Evolutionary conservation across 2,329 filamentous ascomycete genomes (phyloP).

Genomic region (Didymosphaeria variabile): DNA sequence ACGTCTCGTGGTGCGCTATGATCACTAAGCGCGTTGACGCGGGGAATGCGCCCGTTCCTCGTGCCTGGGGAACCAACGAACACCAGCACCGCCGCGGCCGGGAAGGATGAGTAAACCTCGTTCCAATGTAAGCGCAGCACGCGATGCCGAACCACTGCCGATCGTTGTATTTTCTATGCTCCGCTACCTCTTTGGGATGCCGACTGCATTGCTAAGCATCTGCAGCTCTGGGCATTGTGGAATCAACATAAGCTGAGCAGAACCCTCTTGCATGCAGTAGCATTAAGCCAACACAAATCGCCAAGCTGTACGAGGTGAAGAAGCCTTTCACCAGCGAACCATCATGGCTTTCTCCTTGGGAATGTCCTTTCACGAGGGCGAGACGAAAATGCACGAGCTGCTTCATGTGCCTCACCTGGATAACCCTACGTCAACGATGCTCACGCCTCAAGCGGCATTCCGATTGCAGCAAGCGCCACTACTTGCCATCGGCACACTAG

Average conservation of each 20-base stretch:
- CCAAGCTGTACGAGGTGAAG: not conserved
- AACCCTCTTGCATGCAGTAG: not conserved
- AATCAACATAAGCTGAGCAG: not conserved
- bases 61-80: not conserved
- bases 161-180: not conserved
- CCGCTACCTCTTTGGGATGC: not conserved
- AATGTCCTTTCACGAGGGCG: slow-evolving; percentile 70
- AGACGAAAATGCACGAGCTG: slow-evolving; percentile 69
- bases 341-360: slow-evolving; percentile 56
- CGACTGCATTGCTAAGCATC: slow-evolving; percentile 8
- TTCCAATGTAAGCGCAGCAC: not conserved
- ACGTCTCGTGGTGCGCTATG: not conserved
- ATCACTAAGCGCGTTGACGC: slow-evolving; percentile 7
- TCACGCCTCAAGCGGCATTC: slow-evolving; percentile 68
- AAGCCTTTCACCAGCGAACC: not conserved
- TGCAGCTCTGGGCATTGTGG: slow-evolving; percentile 1
- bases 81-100: slow-evolving; percentile 6
- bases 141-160: slow-evolving; percentile 7
- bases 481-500: slow-evolving; percentile 77
- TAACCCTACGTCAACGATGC: slow-evolving; percentile 73
- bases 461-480: slow-evolving; percentile 71
- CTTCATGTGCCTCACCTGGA: slow-evolving; percentile 65
- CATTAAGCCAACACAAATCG: not conserved
- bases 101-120: slow-evolving; percentile 10
- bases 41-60: not conserved